Evolutionary conservation across 2,329 filamentous ascomycete species (phyloP).

Genomic region (Aspergillus quadricinctus): DNA sequence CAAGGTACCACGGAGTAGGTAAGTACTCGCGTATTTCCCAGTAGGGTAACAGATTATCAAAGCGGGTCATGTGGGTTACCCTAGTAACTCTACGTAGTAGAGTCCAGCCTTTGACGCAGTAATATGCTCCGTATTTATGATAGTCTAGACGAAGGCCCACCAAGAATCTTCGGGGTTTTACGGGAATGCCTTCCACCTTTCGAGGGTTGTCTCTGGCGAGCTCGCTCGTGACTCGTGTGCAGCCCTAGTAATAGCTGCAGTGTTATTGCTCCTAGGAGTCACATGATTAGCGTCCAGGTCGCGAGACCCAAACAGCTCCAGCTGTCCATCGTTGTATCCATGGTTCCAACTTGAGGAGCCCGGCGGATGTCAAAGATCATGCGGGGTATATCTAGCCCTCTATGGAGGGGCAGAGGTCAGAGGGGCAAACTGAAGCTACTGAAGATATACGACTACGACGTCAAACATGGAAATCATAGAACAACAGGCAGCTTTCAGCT

Average conservation of each 20-base stretch:
- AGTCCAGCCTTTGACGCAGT: constrained; percentile 1
- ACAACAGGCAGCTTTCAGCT: neutral
- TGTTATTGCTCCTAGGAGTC: neutral
- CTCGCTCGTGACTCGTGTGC: neutral
- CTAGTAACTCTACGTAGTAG: constrained; percentile 16
- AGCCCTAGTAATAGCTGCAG: neutral
- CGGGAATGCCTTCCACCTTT: constrained; percentile 2
- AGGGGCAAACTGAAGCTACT: neutral
- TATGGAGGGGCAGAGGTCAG: neutral
- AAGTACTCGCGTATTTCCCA: neutral
- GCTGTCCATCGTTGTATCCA: neutral
- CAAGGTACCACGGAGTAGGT: neutral
- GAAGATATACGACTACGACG: too few relatives aligned
- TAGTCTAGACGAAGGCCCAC: constrained; percentile 1
- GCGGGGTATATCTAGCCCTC: neutral
- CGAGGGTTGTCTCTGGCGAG: neutral
- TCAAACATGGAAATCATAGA: neutral
- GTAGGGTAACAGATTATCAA: neutral
- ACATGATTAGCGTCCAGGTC: neutral
- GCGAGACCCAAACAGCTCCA: neutral
- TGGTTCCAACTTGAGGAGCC: neutral
- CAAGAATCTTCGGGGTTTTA: constrained; percentile 13
- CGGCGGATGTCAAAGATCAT: neutral
- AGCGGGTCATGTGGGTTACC: constrained; percentile 16
- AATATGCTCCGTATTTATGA: neutral